Conservation (phyloP, 192 early-diverging fungal genomes). For the Coemansia asiatica region DNA sequence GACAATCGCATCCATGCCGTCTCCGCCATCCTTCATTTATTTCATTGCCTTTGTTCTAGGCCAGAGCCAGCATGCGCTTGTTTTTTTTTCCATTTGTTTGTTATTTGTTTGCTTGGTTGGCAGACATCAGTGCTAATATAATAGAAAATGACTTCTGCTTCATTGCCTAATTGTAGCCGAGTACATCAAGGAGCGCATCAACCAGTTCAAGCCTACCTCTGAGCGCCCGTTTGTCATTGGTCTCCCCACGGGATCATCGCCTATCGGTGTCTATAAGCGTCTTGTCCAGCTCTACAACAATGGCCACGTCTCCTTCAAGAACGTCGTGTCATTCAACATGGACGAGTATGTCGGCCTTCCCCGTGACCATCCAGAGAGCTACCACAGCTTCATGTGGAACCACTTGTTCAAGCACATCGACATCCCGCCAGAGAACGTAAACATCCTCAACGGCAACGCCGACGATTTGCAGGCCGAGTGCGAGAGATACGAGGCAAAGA, state of each 20-base stretch:
- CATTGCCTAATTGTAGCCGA: constrained; percentile 69
- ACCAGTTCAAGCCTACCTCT: constrained; percentile 70
- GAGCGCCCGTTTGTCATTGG: constrained; percentile 82
- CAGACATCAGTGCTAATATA: neutral
- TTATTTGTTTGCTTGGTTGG: too few species aligned
- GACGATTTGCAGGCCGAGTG: constrained; percentile 80
- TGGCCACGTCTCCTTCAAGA: constrained; percentile 71
- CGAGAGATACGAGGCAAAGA: constrained; percentile 76
- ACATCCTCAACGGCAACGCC: constrained; percentile 85
- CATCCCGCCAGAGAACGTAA: constrained; percentile 76
- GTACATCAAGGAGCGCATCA: constrained; percentile 79
- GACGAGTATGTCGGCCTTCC: constrained; percentile 85
- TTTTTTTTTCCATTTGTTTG: neutral
- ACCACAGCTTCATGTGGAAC: constrained; percentile 92
- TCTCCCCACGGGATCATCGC: constrained; percentile 85
- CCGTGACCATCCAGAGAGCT: constrained; percentile 83
- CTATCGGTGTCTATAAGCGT: constrained; percentile 76
- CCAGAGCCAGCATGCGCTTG: neutral
- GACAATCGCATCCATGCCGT: neutral
- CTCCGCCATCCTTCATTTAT: neutral
- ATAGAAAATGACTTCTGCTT: too few species aligned
- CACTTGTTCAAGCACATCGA: constrained; percentile 87
- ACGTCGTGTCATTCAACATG: constrained; percentile 92
- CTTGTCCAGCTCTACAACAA: constrained; percentile 69
- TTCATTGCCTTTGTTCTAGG: neutral